Evolutionary conservation across 208 protist genomes (phyloP).

Genomic region (Leishmania major): DNA sequence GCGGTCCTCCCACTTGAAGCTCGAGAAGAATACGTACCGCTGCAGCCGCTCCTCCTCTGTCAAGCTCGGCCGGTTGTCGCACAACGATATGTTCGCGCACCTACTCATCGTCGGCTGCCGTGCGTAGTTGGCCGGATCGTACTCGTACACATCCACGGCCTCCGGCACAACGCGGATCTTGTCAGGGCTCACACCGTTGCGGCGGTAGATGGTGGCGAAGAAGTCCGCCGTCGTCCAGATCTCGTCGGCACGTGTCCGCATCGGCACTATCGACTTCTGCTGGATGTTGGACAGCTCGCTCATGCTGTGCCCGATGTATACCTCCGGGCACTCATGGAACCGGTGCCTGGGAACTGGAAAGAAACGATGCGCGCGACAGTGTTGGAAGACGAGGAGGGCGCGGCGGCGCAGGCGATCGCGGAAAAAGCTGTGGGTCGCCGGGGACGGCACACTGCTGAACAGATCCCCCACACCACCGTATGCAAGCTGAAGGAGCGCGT

Average conservation of each 20-base stretch:
- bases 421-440: not conserved
- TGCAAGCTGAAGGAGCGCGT: constrained; percentile 14
- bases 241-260: constrained; percentile 31
- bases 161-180: constrained; percentile 54
- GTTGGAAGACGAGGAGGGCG: constrained; percentile 23
- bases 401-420: not conserved
- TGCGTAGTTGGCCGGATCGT: constrained; percentile 35
- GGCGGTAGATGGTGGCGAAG: constrained; percentile 40
- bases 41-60: constrained; percentile 5
- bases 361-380: constrained; percentile 23
- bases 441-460: not conserved
- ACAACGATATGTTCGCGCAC: not conserved
- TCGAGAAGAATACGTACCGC: constrained; percentile 55
- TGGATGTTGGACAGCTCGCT: constrained; percentile 53
- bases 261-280: constrained; percentile 13
- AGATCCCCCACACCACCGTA: not conserved
- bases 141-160: constrained; percentile 54
- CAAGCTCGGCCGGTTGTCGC: constrained; percentile 21
- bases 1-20: constrained; percentile 71
- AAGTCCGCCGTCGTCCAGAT: constrained; percentile 66
- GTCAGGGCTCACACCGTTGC: constrained; percentile 21
- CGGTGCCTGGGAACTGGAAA: not conserved
- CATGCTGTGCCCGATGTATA: constrained; percentile 41
- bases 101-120: constrained; percentile 6
- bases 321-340: not conserved